Evolutionary conservation across 2,329 filamentous ascomycete species (phyloP).

Genomic region (Cercospora brassicicola): DNA sequence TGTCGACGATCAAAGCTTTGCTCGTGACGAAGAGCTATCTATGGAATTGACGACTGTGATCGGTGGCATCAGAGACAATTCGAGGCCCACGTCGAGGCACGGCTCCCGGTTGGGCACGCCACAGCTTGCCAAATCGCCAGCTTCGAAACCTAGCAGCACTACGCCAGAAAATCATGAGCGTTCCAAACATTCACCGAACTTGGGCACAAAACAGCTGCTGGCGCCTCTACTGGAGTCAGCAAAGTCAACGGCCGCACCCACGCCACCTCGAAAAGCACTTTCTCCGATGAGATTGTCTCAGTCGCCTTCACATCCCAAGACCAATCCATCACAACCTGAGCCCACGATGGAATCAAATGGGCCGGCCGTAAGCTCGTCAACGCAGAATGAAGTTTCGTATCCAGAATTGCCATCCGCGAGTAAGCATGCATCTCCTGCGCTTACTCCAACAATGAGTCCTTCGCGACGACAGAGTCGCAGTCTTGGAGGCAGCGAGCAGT

Average conservation of each 20-base stretch:
- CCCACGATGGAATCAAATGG: not conserved
- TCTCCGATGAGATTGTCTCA: conserved; percentile 24
- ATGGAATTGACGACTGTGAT: conserved; percentile 55
- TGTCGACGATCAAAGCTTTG: conserved; percentile 33
- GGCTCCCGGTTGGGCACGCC: conserved; percentile 33
- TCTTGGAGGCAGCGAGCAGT: conserved; percentile 2
- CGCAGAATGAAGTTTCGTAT: conserved; percentile 24
- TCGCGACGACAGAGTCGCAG: conserved; percentile 19
- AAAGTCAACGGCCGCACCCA: conserved; percentile 25
- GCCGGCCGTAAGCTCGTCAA: conserved; percentile 18
- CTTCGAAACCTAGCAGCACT: conserved; percentile 37
- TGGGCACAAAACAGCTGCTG: conserved; percentile 38
- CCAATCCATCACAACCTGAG: not conserved
- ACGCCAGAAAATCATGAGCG: conserved; percentile 60
- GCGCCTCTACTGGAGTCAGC: conserved; percentile 40
- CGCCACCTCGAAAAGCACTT: conserved; percentile 24
- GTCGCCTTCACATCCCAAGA: conserved; percentile 7
- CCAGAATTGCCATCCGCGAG: conserved; percentile 27
- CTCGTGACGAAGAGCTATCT: conserved; percentile 51
- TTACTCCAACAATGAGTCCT: conserved; percentile 25
- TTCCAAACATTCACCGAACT: conserved; percentile 56
- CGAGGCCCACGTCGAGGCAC: conserved; percentile 25
- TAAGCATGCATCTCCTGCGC: conserved; percentile 16
- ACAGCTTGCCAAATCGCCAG: conserved; percentile 49
- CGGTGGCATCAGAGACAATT: conserved; percentile 45